Evolutionary conservation across 2,329 filamentous ascomycete genomes (phyloP), one percentile per base, ranked within the genome.

Genomic region (Fusarium penzigii): DNA sequence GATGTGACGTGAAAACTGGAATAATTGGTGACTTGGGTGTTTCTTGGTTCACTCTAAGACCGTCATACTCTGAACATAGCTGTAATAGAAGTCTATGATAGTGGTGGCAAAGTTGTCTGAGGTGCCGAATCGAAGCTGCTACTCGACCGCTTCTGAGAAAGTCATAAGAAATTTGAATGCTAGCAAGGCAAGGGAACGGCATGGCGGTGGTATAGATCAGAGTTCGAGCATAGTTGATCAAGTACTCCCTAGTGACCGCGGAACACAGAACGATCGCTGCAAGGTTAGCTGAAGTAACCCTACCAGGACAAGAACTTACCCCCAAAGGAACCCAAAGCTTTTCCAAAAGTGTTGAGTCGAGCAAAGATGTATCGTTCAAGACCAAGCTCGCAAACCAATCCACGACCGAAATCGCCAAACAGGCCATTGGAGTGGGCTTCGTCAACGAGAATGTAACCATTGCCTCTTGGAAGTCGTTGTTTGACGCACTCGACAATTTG

Each of bases 211-310:
- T 90, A 67, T 90, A 92, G 49, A 91, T 90, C 40, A 91, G 71
- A 2, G 81, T 85, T n/a, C 87, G 81, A 1, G 88, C 87, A 63
- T 91, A 91, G 64, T 92, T 91, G 68, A 90, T 80, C 46, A 91
- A 75, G 56, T 90, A 90, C 1, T 81, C 71, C 20, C 85, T 75
- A 0, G 84, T 81, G 1, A 79, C 70, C 0, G 78, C 68, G 2
- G 83, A 83, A 64, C 85, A 89, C 0, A 91, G 74, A 2, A 90
- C 72, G 17, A 85, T 85, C 17, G 68, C 67, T 68, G 13, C 2
- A 34, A 8, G 1, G 32, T 60, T 20, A 61, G 55, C 32, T 40
- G 1, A 5, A 10, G 8, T 11, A 38, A 9, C 11, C 0, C 0
- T 36, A 3, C 9, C 17, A 5, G 5, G n/a, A 14, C 2, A 32